These are phyloP conservation scores for Papiliotrema nemorosa DNA, from an alignment of 1,284 basidiomycete genomes.

Conservation along the genomic window DNA sequence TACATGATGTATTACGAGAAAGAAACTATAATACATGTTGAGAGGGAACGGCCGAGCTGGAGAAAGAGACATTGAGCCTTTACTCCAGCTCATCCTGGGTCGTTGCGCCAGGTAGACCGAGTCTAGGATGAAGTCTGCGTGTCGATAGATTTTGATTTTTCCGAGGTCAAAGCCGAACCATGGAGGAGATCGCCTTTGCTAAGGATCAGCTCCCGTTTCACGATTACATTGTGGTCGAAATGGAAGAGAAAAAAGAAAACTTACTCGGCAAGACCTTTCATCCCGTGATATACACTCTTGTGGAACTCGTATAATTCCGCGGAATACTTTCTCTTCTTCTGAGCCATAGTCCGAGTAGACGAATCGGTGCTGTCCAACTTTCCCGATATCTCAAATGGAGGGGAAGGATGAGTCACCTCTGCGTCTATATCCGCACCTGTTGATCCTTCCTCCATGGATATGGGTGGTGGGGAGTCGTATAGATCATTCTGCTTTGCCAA, in stretches of 20 bases:
- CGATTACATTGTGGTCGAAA: too few relatives aligned
- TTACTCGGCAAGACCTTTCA: slow-evolving; percentile 1
- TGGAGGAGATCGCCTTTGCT: too few relatives aligned
- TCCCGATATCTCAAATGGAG: background rate
- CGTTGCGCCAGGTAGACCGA: too few relatives aligned
- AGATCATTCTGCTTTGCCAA: background rate
- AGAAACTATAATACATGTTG: background rate
- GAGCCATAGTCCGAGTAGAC: background rate
- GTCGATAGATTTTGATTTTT: too few relatives aligned
- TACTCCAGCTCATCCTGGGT: too few relatives aligned
- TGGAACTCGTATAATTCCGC: slow-evolving; percentile 3
- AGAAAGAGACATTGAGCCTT: background rate
- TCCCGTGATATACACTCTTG: background rate
- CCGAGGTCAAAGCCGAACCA: too few relatives aligned
- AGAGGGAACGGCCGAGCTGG: background rate
- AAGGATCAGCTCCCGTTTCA: too few relatives aligned
- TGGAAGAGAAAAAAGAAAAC: too few relatives aligned
- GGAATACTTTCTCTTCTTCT: slow-evolving; percentile 8
- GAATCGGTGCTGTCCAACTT: background rate
- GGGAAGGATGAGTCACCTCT: too few relatives aligned
- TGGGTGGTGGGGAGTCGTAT: background rate
- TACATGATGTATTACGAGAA: background rate
- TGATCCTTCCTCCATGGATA: too few relatives aligned
- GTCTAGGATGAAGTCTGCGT: too few relatives aligned
- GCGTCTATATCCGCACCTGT: too few relatives aligned